Evolutionary conservation across 352 stramenopile species (phyloP).

Genomic region (Paralagenidium karlingii): DNA sequence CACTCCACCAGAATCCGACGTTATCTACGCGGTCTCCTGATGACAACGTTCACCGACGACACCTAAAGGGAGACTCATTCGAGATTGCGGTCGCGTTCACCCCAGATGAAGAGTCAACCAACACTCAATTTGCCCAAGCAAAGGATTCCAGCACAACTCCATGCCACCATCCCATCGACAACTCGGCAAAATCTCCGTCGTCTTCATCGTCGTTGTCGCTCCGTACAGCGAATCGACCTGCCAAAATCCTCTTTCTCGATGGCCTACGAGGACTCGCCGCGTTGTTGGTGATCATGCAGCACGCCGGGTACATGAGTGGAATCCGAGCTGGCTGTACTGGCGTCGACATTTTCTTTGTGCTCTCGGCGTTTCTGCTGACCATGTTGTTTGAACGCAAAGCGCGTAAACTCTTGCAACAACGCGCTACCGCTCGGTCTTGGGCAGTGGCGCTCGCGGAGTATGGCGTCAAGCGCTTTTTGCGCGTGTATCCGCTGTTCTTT

Average conservation of each 20-base stretch:
- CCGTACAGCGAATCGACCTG: no score
- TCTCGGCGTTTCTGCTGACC: conserved; percentile 27
- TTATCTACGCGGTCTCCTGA: no score
- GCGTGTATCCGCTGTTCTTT: conserved; percentile 40
- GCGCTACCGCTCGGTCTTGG: conserved; percentile 7
- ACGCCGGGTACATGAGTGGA: conserved; percentile 14
- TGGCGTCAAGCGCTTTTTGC: conserved; percentile 33
- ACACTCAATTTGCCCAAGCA: no score
- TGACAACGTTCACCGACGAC: no score
- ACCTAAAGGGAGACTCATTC: no score
- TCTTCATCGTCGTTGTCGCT: no score
- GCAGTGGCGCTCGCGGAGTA: conserved; percentile 15
- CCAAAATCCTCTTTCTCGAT: conserved; percentile 25
- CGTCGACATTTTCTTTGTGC: conserved; percentile 32
- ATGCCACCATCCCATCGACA: no score
- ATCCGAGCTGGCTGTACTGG: conserved; percentile 13
- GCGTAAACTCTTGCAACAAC: conserved; percentile 9
- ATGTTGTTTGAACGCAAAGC: conserved; percentile 22
- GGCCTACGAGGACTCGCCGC: conserved; percentile 22
- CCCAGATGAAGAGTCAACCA: no score
- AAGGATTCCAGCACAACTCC: no score
- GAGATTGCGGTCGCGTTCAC: no score
- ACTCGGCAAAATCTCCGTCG: no score
- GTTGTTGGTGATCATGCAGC: conserved; percentile 14
- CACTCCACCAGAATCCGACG: no score